Conservation (phyloP, 345 rosid genomes). For the Anastatica hierochuntica region DNA sequence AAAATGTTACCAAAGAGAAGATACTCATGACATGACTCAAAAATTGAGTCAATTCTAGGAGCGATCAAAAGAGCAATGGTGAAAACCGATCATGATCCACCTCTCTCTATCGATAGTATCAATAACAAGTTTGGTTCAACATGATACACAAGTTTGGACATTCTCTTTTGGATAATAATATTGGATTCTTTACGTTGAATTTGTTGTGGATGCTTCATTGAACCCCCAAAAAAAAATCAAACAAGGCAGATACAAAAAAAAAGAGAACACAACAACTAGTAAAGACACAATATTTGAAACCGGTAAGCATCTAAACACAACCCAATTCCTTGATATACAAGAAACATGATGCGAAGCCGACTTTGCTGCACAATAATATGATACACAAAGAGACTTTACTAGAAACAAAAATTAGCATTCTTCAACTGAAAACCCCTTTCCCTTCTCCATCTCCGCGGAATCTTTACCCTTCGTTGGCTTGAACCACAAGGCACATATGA, state of each 20-base stretch:
- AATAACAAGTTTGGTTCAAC: too few relatives aligned
- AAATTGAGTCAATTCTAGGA: too few relatives aligned
- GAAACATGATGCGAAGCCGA: not conserved
- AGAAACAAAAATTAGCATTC: conserved; percentile 17
- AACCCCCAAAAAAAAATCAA: too few relatives aligned
- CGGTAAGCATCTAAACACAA: not conserved
- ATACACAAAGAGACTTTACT: not conserved
- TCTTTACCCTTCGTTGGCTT: conserved; percentile 32
- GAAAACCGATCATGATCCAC: too few relatives aligned
- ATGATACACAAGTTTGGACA: too few relatives aligned
- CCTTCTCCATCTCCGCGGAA: conserved; percentile 12
- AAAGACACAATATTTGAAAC: conserved; percentile 2
- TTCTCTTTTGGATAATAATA: too few relatives aligned
- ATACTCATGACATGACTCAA: too few relatives aligned
- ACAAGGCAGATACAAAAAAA: not conserved
- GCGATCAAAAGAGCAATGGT: too few relatives aligned
- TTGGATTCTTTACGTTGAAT: too few relatives aligned
- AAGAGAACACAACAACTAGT: not conserved
- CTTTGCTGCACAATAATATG: conserved; percentile 4
- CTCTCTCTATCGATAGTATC: too few relatives aligned
- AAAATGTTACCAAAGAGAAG: too few relatives aligned
- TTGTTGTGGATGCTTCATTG: too few relatives aligned
- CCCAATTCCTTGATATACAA: conserved; percentile 8
- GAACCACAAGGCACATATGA: conserved; percentile 32
- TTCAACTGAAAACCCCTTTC: conserved; percentile 22